Evolutionary conservation across 768 basidiomycete genomes (phyloP).

Genomic region (Melanogaster broomeanus): DNA sequence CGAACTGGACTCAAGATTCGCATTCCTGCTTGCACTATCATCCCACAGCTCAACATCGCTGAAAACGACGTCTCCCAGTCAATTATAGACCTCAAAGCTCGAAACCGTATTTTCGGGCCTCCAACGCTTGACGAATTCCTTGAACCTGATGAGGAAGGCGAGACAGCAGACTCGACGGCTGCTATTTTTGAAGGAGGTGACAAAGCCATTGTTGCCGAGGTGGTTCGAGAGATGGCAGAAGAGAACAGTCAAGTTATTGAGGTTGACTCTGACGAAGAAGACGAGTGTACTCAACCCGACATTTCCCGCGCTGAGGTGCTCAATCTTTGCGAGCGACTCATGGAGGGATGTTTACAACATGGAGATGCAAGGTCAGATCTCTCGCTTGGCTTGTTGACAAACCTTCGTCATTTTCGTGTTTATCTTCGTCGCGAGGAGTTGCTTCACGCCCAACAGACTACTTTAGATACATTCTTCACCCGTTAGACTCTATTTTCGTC

Average conservation of each 20-base stretch:
- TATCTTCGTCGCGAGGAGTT: no score
- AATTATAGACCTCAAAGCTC: constrained; percentile 9
- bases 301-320: no score
- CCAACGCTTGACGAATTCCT: background rate
- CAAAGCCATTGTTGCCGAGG: background rate
- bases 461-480: no score
- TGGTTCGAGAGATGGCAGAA: background rate
- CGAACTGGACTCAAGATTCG: background rate
- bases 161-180: background rate
- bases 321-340: no score
- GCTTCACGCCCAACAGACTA: no score
- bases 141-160: background rate
- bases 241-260: background rate
- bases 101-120: background rate
- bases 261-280: background rate
- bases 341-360: no score
- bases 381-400: no score
- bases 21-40: background rate
- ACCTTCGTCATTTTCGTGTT: no score
- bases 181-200: background rate
- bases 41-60: background rate
- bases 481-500: no score
- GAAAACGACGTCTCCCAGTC: constrained; percentile 11
- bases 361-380: no score
- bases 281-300: no score